Evolutionary conservation across 768 basidiomycete species (phyloP).

Genomic region (Boletus subparvulus): DNA sequence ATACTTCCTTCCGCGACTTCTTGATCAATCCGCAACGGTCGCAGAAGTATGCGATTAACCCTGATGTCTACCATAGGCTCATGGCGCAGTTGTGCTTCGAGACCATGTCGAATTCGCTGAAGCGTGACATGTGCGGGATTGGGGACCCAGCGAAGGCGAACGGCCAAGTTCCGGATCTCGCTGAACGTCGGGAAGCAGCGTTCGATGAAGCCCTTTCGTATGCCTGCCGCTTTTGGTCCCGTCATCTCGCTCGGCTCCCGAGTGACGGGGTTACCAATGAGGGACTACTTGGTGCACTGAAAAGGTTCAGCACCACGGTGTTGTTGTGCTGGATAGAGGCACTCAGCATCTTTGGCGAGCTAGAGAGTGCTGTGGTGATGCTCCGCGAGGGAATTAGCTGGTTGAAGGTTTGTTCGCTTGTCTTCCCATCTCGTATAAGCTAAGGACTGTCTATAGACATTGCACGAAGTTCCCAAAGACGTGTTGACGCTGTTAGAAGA

Average conservation of each 20-base stretch:
- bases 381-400: conserved; percentile 14
- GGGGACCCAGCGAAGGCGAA: conserved; percentile 17
- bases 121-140: conserved; percentile 22
- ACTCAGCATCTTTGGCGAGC: conserved; percentile 18
- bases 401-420: conserved; percentile 11
- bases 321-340: conserved; percentile 21
- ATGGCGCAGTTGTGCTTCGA: conserved; percentile 22
- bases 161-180: conserved; percentile 16
- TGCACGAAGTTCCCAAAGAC: conserved; percentile 7
- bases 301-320: conserved; percentile 10
- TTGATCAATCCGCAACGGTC: conserved; percentile 18
- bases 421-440: not conserved
- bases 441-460: conserved; percentile 2
- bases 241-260: conserved; percentile 16
- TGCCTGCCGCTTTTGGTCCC: conserved; percentile 22
- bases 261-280: conserved; percentile 7
- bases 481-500: conserved; percentile 12
- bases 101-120: conserved; percentile 17
- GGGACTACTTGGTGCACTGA: conserved; percentile 5
- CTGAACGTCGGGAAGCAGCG: conserved; percentile 9
- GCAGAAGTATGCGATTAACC: conserved; percentile 12
- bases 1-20: conserved; percentile 24
- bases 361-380: conserved; percentile 16
- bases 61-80: conserved; percentile 13
- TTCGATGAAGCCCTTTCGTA: conserved; percentile 19